Base-by-base conservation (phyloP, 352 stramenopile species). In the Globisporangium takayamanum region DNA sequence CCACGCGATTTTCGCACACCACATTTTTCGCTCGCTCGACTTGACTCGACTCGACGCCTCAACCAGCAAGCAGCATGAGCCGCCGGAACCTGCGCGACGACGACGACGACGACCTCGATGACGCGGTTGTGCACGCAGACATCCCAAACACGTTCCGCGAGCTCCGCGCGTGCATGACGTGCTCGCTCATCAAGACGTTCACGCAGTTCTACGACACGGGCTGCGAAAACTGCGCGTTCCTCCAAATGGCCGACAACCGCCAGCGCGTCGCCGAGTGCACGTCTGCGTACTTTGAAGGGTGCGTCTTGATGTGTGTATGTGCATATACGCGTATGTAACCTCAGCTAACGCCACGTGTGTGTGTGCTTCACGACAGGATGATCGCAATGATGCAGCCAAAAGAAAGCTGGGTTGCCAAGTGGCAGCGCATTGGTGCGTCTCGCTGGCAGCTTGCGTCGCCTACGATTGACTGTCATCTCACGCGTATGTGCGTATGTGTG, bases 201-300 rank as follows among this genome's bases (percentile, higher is more conserved):
- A 92, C 83, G 66, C 85, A 95, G 70, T 95, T 95, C 68, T 95
- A 95, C 72, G 85, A 95, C 70, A 91, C 79, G 58, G 85, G 85
- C 60, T 95, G 85, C 68, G 85, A 95, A 66, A 95, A 95, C 73
- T 95, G 85, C 66, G 71, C 78, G 50, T 92, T 95, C 60, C 70
- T 95, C 44, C 84, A 95, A 60, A 95, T 95, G 85, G 83, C 85
- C 53, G 85, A 95, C 79, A 95, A 95, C 74, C 83, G 84, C 54
- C 76, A 89, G 70, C 85, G 85, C 48, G 85, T 95, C 59, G 82
- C 85, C 41, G 85, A 95, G 65, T 95, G 85, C 80, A 95, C 85
- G 25, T 92, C 83, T 26, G 83, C 85, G 63, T 89, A 95, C 70
- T 95, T 90, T 54, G 85, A 95, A 78, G 85, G 85, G 82, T 92